Evolutionary conservation across 2,329 filamentous ascomycete species (phyloP).

Genomic region (Ascocoryne sarcoides): DNA sequence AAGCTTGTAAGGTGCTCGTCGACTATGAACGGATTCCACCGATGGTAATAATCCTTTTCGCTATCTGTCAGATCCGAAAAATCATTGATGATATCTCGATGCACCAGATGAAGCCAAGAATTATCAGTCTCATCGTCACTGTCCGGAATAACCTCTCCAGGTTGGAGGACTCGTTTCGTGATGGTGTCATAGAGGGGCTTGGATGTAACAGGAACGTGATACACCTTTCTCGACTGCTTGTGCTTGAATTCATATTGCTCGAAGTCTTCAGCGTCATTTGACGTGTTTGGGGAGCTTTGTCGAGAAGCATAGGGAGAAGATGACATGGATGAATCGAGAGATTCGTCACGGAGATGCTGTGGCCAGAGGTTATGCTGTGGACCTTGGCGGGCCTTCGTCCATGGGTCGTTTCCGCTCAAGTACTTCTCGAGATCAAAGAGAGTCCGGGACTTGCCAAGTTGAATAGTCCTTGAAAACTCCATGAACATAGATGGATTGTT

Average conservation of each 20-base stretch:
- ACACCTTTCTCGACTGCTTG: slow-evolving; percentile 2
- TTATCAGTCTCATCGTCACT: slow-evolving; percentile 27
- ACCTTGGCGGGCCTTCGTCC: slow-evolving; percentile 36
- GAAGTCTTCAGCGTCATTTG: slow-evolving; percentile 14
- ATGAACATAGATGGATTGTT: slow-evolving; percentile 20
- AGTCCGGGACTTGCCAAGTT: slow-evolving; percentile 36
- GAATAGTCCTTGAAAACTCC: slow-evolving; percentile 32
- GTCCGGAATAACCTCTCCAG: slow-evolving; percentile 22
- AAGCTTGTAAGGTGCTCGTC: slow-evolving; percentile 15
- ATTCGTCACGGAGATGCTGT: slow-evolving; percentile 9
- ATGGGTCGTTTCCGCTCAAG: slow-evolving; percentile 38
- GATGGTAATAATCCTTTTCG: slow-evolving; percentile 26
- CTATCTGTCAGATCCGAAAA: slow-evolving; percentile 21
- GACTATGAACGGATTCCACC: slow-evolving; percentile 25
- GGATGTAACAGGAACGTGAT: slow-evolving; percentile 13
- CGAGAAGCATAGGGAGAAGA: slow-evolving; percentile 20
- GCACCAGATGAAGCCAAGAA: slow-evolving; percentile 24
- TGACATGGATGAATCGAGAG: slow-evolving; percentile 16
- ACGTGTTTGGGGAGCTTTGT: slow-evolving; percentile 22
- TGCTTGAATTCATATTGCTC: too few relatives aligned
- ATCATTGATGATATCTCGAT: slow-evolving; percentile 24
- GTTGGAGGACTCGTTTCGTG: slow-evolving; percentile 19
- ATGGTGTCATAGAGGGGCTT: slow-evolving; percentile 23
- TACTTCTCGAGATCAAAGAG: slow-evolving; percentile 38
- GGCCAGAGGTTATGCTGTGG: slow-evolving; percentile 29